A percentile compares a stretch with the other conserved stretches of the same genome.
phyloP scores from a whole-genome alignment of 805 yeast species.

The Candida endomychidarum region DNA sequence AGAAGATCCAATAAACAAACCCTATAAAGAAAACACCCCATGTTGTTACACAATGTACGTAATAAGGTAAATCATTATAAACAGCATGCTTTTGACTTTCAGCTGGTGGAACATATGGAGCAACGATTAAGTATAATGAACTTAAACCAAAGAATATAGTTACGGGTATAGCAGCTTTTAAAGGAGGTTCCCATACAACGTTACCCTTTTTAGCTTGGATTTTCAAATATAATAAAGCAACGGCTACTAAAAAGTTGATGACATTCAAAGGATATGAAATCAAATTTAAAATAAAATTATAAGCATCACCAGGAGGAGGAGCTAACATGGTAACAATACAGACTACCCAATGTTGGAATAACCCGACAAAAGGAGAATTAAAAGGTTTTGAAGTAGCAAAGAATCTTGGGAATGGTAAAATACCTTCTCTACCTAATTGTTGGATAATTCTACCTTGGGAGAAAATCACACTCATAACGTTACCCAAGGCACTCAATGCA shows the following conservation, averaged over 20 bases:
- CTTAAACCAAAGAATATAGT: conserved; percentile 62
- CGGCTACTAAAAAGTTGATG: conserved; percentile 63
- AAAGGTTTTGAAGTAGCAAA: conserved; percentile 74
- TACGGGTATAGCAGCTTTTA: conserved; percentile 64
- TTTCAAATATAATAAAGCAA: conserved; percentile 61
- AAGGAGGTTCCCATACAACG: conserved; percentile 67
- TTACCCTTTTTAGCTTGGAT: conserved; percentile 50
- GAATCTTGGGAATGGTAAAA: conserved; percentile 69
- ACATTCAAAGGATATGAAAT: conserved; percentile 81
- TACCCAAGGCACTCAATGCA: conserved; percentile 79
- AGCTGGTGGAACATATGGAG: conserved; percentile 78
- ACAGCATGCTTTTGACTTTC: conserved; percentile 55
- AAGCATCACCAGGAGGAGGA: conserved; percentile 87
- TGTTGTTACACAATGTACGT: conserved; percentile 78
- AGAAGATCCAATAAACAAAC: conserved; percentile 62
- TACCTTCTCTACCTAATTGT: conserved; percentile 80
- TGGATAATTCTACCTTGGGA: conserved; percentile 82
- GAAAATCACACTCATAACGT: conserved; percentile 75
- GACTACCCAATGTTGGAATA: conserved; percentile 74
- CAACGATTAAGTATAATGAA: conserved; percentile 65
- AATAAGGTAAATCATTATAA: conserved; percentile 71
- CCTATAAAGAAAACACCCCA: conserved; percentile 73
- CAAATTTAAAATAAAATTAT: conserved; percentile 75
- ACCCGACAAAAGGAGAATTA: conserved; percentile 69
- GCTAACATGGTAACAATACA: conserved; percentile 74